Base-by-base conservation (phyloP, 2,329 filamentous ascomycete genomes). In the Escovopsis sp. region DNA sequence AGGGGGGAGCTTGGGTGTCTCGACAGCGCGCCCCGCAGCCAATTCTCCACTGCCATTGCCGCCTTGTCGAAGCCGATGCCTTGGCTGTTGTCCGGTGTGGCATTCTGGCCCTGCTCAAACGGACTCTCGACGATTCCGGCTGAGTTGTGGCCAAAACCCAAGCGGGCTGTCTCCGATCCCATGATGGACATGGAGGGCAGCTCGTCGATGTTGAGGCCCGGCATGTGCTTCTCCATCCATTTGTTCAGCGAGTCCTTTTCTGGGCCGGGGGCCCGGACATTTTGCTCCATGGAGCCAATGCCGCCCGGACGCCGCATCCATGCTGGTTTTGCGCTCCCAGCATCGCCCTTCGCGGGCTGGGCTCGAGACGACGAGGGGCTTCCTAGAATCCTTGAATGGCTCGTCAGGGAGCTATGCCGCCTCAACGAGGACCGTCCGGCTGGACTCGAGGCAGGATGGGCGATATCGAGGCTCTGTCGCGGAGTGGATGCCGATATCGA, bases 231-330 rank as follows among this genome's bases (percentile, higher is more conserved):
- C 24, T 78, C 83, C 42, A 91, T 81, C 67, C 89, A 84, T 35
- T 81, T 76, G 57, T 89, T 95, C 46, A 96, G 65, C 6, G 79
- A 76, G 57, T 96, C 89, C 50, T 81, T 78, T 7, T 84, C 86
- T 3, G 89, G 88, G 0, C 89, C 89, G 0, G 85, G 84, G 11
- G 74, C 75, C 40, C 78, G 75, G 29, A 84, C 77, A 49, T 74
- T 77, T 50, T 74, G 75, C 30, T 71, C 72, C 58, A 96, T 74
- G 0, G 85, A 87, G 7, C 89, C 89, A 2, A 96, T 85, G 12
- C 87, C 89, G 15, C 89, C 89, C 2, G 89, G 86, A 1, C 85
- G 83, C 35, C 80, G 75, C 60, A 95, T 79, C 66, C 84, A 82
- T 5, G 67, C 66, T 2, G 74, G 68, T 16, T 63, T 55, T 11